Evolutionary conservation across 176 grass and related monocot genomes (phyloP), one percentile per base, ranked within the genome.

Genomic region (Elymus sibiricus): DNA sequence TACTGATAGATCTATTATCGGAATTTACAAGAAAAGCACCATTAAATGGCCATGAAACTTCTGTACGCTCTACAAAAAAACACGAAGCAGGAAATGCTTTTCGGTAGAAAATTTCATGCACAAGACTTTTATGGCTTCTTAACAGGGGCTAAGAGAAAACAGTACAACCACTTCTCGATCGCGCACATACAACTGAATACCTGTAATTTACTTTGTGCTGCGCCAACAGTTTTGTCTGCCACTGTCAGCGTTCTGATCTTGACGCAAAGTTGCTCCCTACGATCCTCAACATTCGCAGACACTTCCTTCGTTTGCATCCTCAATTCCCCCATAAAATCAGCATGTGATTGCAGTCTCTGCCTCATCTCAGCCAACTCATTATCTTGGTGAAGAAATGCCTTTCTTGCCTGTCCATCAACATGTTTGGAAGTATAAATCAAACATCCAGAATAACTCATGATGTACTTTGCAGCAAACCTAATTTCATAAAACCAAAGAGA

Each of bases 291-390:
- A 85, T 91, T 91, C 0, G 89, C 87, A 2, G 94, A 88, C 13
- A 72, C 9, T 86, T 80, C 83, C 73, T 90, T 90, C 0, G 42
- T 59, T 61, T 29, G 43, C 51, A 83, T 61, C 37, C 81, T 88
- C 85, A 93, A 35, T 68, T 93, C 91, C 37, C 61, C 82, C 47
- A 94, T 26, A 37, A 70, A 64, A 78, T 89, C 85, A 68, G 90
- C 81, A 38, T n/a, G 81, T 11, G 29, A 56, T 51, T 91, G 87
- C 60, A 96, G 72, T 12, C 68, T 91, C 65, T 76, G 84, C 66
- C 81, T 89, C 85, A 93, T 96, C 46, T 96, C 83, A 24, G 93
- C 92, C 83, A 99, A 53, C 86, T 94, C 88, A 47, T 91, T 93
- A 17, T 64, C 84, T 70, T 89, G 89, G 65, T 76, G 72, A 17